Conservation (phyloP, 2,329 filamentous ascomycete genomes). For the Clarireedia hainanense region DNA sequence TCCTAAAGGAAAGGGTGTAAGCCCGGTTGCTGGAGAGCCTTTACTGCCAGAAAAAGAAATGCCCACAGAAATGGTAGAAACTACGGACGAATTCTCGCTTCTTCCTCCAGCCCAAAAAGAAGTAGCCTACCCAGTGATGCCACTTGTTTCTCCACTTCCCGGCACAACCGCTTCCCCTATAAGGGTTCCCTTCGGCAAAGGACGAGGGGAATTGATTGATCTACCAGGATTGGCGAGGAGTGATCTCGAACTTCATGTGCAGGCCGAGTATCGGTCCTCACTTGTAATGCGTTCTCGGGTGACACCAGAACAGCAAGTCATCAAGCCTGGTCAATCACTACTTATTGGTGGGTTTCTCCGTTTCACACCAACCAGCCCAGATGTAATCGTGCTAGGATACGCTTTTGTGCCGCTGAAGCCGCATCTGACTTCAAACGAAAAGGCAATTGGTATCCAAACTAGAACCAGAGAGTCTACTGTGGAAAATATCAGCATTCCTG, state of each 20-base stretch:
- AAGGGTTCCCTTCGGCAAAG: slow-evolving; percentile 78
- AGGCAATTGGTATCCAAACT: slow-evolving; percentile 66
- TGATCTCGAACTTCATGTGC: slow-evolving; percentile 63
- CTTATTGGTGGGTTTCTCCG: slow-evolving; percentile 80
- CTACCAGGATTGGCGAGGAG: slow-evolving; percentile 77
- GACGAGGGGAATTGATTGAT: slow-evolving; percentile 86
- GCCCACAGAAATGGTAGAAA: not conserved
- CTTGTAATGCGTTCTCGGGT: slow-evolving; percentile 75
- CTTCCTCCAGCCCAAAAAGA: slow-evolving; percentile 71
- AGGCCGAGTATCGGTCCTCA: slow-evolving; percentile 53
- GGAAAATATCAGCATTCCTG: slow-evolving; percentile 54
- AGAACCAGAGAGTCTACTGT: slow-evolving; percentile 54
- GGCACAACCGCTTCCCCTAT: slow-evolving; percentile 96
- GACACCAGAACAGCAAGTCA: slow-evolving; percentile 61
- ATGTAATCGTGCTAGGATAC: slow-evolving; percentile 67
- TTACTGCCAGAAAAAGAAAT: not conserved
- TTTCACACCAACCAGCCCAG: slow-evolving; percentile 65
- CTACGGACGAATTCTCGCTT: slow-evolving; percentile 36
- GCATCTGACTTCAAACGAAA: slow-evolving; percentile 73
- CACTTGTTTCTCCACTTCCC: slow-evolving; percentile 75
- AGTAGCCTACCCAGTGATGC: slow-evolving; percentile 73
- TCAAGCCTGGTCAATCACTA: slow-evolving; percentile 73
- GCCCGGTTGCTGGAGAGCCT: slow-evolving; percentile 4
- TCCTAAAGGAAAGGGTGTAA: slow-evolving; percentile 55
- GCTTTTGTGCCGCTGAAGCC: slow-evolving; percentile 67